Conservation (phyloP, 768 basidiomycete genomes). For the Tulasnella calospora region DNA sequence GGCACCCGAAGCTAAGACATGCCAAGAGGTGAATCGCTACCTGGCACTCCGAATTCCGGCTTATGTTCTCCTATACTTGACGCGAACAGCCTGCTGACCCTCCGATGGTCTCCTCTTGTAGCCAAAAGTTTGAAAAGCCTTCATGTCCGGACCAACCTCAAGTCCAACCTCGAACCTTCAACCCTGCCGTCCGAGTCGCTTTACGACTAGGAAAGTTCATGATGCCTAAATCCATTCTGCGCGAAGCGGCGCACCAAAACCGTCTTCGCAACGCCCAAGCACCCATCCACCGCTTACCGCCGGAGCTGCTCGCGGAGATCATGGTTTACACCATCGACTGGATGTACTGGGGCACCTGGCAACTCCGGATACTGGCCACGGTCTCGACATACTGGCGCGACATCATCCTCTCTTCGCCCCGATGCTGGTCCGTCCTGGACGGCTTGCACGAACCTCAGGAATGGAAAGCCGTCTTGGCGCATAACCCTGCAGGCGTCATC, state of each 20-base stretch:
- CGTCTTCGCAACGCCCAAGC: constrained; percentile 1
- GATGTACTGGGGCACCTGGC: not conserved
- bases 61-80: not conserved
- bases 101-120: not conserved
- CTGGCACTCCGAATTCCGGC: not conserved
- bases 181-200: not conserved
- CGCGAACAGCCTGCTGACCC: not conserved
- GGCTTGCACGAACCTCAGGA: not conserved
- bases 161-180: not conserved
- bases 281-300: constrained; percentile 10
- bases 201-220: not conserved
- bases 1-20: not conserved
- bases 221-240: not conserved
- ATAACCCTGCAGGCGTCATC: not conserved
- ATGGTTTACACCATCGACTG: not conserved
- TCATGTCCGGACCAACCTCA: not conserved
- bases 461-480: not conserved
- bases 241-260: not conserved
- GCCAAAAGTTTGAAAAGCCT: not conserved
- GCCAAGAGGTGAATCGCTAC: not conserved
- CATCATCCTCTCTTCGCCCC: constrained; percentile 14
- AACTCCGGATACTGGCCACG: not conserved
- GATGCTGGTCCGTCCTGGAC: constrained; percentile 3
- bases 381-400: not conserved
- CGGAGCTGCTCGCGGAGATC: not conserved